A percentile compares a stretch with the other conserved stretches of the same genome.
Conservation (phyloP, 768 basidiomycete species). For the Calocybe cyanea region DNA sequence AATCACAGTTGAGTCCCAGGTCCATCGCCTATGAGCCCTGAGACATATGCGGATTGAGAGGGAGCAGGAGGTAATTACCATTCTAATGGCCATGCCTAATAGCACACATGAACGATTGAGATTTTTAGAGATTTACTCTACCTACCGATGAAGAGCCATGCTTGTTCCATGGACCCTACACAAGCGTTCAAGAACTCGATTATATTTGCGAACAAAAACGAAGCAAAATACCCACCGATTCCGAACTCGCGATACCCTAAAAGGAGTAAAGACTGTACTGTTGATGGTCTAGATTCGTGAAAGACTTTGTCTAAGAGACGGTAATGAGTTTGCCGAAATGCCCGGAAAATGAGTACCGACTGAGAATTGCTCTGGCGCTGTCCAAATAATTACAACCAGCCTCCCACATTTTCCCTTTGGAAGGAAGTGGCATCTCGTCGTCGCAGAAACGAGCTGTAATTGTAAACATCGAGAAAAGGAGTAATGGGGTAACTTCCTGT, state of each 20-base stretch:
- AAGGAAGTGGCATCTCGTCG: slow-evolving; percentile 41
- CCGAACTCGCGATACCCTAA: slow-evolving; percentile 85
- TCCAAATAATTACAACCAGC: slow-evolving; percentile 63
- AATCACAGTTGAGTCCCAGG: slow-evolving; percentile 75
- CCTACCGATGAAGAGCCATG: slow-evolving; percentile 78
- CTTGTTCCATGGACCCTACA: slow-evolving; percentile 70
- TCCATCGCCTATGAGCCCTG: slow-evolving; percentile 58
- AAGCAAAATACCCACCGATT: slow-evolving; percentile 37
- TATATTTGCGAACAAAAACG: neutral
- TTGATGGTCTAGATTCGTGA: slow-evolving; percentile 66
- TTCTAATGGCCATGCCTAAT: slow-evolving; percentile 68
- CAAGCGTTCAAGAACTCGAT: slow-evolving; percentile 1
- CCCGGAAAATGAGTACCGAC: slow-evolving; percentile 34
- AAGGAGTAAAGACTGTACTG: slow-evolving; percentile 77
- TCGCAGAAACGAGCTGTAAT: slow-evolving; percentile 71
- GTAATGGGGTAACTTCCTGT: slow-evolving; percentile 61
- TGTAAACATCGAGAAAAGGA: slow-evolving; percentile 79
- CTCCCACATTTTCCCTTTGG: slow-evolving; percentile 63
- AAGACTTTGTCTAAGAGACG: slow-evolving; percentile 49
- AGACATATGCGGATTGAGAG: slow-evolving; percentile 2
- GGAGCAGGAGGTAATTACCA: slow-evolving; percentile 39
- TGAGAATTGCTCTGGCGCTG: slow-evolving; percentile 58
- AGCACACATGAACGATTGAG: neutral
- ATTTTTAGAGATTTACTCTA: no score
- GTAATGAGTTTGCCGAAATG: slow-evolving; percentile 5